Base-by-base conservation (phyloP, 306 rosid species). In the Cicer judaicum region DNA sequence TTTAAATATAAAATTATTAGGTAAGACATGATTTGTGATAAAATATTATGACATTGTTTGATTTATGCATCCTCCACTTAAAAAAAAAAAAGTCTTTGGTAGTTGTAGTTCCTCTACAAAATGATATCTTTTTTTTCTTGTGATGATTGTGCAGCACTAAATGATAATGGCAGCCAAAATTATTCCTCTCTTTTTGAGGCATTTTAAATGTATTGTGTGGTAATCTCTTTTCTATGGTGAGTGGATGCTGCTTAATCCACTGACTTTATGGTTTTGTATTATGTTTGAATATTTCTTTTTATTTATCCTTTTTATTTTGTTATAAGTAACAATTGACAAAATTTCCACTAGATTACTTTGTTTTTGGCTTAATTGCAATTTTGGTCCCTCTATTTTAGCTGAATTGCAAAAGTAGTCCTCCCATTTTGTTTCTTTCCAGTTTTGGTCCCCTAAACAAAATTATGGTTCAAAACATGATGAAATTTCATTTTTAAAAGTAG, bases 211-310 rank as follows among this genome's bases (percentile, higher is more conserved):
- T 50, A 59, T 14, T 59, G 7, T 9, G 11, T 14, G 56, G 15
- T 24, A 63, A 43, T 29, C 64, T 62, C 11, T 42, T 24, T 64
- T 38, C 16, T 2, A 18, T 50, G 49, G 19, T 5, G 8, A 38
- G 76, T 9, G 49, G 46, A 14, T 70, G 73, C 42, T 70, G 67
- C 29, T 47, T 59, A 19, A 16, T 49, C 49, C 40, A 14, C 56
- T 10, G 39, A 70, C 48, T 62, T 50, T 15, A 41, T 61, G 40
- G 12, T 41, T 61, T 64, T 6, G 15, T 39, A 46, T 39, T 46
- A 40, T 62, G 59, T 19, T 40, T 24, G n/a, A 29, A 29, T 29
- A 29, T 29, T 29, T 29, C 3, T 29, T 29, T 3, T 29, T 29
- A 29, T 29, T 29, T 29, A 29, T 29, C 34, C 34, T 29, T 29